Percentiles rank a stretch among this genome's conserved stretches.
Evolutionary conservation across 75 land plant species (phyloP).

Genomic region (Pinus albicaulis): DNA sequence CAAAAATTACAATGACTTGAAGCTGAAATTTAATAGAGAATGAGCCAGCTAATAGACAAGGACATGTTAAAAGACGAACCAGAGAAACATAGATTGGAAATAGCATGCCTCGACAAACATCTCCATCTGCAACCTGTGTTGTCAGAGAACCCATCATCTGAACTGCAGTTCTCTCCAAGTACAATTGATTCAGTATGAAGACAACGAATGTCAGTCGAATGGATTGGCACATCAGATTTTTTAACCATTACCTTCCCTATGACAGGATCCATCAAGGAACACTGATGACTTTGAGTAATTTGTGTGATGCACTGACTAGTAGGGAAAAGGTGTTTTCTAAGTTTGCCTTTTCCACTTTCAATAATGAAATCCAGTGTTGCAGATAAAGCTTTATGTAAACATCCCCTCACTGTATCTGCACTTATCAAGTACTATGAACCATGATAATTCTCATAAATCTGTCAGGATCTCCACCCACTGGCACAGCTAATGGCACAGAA

Average conservation of each 20-base stretch:
- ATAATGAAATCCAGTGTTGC: too few relatives aligned
- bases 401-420: too few relatives aligned
- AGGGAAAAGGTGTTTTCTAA: too few relatives aligned
- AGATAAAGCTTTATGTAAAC: not conserved
- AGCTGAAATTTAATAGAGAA: conserved; percentile 85
- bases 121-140: conserved; percentile 97
- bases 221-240: conserved; percentile 61
- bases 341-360: too few relatives aligned
- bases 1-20: conserved; percentile 54
- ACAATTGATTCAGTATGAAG: conserved; percentile 71
- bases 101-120: conserved; percentile 57
- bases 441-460: conserved; percentile 77
- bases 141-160: conserved; percentile 74
- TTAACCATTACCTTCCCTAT: conserved; percentile 75
- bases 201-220: conserved; percentile 73
- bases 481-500: conserved; percentile 40
- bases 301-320: too few relatives aligned
- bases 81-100: conserved; percentile 81
- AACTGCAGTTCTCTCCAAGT: conserved; percentile 52
- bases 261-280: conserved; percentile 63
- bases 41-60: conserved; percentile 73
- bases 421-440: conserved; percentile 35
- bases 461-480: conserved; percentile 23
- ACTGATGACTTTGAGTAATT: too few relatives aligned
- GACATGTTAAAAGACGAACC: conserved; percentile 85